Evolutionary conservation across 116 monocot species (phyloP).

Genomic region (Zostera marina): DNA sequence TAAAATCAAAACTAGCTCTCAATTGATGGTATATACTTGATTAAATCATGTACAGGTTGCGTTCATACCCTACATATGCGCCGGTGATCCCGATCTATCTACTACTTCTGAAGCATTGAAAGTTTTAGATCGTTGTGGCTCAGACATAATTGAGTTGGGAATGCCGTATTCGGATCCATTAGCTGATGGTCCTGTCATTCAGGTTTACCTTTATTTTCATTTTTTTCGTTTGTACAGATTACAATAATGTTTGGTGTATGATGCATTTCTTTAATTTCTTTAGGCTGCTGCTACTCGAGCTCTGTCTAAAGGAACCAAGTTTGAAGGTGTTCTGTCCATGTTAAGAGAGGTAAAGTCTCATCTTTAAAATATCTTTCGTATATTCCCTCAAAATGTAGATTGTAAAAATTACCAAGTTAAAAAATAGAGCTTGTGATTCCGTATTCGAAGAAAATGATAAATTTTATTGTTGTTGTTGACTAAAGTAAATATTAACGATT

Average conservation of each 20-base stretch:
- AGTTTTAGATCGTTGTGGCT: conserved; percentile 79
- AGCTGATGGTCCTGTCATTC: conserved; percentile 98
- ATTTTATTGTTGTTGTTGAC: no score
- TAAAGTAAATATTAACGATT: no score
- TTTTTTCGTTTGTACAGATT: conserved; percentile 4
- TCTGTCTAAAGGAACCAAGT: conserved; percentile 61
- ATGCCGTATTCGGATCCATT: conserved; percentile 89
- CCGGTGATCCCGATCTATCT: conserved; percentile 82
- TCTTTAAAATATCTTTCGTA: background rate
- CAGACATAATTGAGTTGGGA: conserved; percentile 90
- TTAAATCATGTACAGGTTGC: conserved; percentile 44
- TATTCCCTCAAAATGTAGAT: background rate
- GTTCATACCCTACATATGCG: conserved; percentile 83
- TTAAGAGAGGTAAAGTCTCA: conserved; percentile 44
- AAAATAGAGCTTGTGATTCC: background rate
- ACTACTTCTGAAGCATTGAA: conserved; percentile 74
- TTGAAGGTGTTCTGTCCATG: conserved; percentile 64
- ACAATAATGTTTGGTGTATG: background rate
- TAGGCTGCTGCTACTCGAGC: conserved; percentile 91
- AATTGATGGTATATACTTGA: background rate
- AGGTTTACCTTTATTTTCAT: conserved; percentile 23
- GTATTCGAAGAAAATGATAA: no score
- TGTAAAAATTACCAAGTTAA: background rate
- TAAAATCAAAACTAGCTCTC: background rate
- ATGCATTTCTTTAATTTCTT: background rate